Evolutionary conservation across 768 basidiomycete genomes (phyloP), one percentile per base, ranked within the genome.

Genomic region (Agrocybe chaxingu): DNA sequence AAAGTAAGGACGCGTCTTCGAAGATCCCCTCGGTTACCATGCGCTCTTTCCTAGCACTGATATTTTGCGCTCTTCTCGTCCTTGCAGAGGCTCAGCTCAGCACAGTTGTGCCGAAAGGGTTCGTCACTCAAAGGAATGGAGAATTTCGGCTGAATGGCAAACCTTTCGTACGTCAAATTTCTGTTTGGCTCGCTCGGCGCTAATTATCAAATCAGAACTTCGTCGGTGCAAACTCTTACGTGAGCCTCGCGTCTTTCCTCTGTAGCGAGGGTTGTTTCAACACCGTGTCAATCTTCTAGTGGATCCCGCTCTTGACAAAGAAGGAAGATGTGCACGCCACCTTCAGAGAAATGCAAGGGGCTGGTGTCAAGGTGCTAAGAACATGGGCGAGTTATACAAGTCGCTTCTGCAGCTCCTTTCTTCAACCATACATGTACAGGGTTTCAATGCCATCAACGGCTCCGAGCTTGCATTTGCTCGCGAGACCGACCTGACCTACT

Each of bases 201-300:
- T 57, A 8, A 56, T 33, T 33, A 8, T 37, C 18, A 31, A 42
- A 16, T 7, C 40, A 74, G 72, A 66, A 67, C 6, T 81, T 79
- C 56, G 77, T 81, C 32, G 80, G 78, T 7, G 73, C 79, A 2
- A 80, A 82, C 51, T 77, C 78, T 11, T 81, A 78, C 48, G 79
- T 76, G 57, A 34, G 73, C 61, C 36, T 16, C 44, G 39, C 42
- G 11, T 11, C n/a, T 3, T 29, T 31, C 3, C n/a, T 34, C 24
- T 32, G 32, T n/a, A n/a, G 24, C 39, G 29, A 51, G n/a, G 19
- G 7, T 30, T 32, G 24, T 3, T 18, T 39, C 33, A 29, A 24
- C 29, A 24, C 41, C 39, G 31, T 32, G 29, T 48, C 8, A 19
- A 44, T 42, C 33, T 29, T 19, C 3, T 45, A 80, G 79, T 81